phyloP scores from a whole-genome alignment of 768 basidiomycete species.

The Rhodosporidiobolus sp. region DNA sequence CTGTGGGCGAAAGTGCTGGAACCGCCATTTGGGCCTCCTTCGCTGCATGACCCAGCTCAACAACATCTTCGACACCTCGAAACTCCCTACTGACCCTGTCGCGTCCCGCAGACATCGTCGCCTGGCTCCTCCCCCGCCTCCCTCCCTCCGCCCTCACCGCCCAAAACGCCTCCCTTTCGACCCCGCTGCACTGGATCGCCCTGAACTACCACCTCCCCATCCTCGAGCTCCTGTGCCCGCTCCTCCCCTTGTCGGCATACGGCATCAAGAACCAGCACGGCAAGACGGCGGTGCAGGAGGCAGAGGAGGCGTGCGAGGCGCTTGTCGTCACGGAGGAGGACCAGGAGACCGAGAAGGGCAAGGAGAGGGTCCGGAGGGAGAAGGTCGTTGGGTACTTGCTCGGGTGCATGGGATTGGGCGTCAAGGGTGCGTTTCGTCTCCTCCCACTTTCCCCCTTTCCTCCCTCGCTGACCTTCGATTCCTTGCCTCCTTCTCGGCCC shows the following conservation, averaged over 20 bases:
- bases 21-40: too few species aligned
- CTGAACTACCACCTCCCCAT: constrained; percentile 40
- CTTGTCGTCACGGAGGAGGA: constrained; percentile 24
- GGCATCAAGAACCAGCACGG: constrained; percentile 27
- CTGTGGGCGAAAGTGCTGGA: too few species aligned
- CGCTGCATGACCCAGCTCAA: too few species aligned
- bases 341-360: constrained; percentile 17
- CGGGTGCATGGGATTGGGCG: constrained; percentile 39
- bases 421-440: constrained; percentile 30
- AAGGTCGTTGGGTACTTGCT: constrained; percentile 35
- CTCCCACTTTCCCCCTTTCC: neutral
- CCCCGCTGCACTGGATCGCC: constrained; percentile 38
- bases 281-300: constrained; percentile 39
- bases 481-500: neutral
- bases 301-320: constrained; percentile 36
- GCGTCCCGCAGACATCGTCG: constrained; percentile 29
- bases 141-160: constrained; percentile 17
- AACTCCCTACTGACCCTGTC: neutral
- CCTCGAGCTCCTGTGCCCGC: constrained; percentile 35
- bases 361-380: constrained; percentile 36
- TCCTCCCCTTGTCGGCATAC: constrained; percentile 26
- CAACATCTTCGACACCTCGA: neutral
- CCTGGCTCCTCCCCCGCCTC: constrained; percentile 30
- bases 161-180: constrained; percentile 33
- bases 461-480: too few species aligned